These are phyloP conservation scores for Asterionellopsis glacialis DNA, from an alignment of 108 stramenopile species.

Conservation along the genomic window DNA sequence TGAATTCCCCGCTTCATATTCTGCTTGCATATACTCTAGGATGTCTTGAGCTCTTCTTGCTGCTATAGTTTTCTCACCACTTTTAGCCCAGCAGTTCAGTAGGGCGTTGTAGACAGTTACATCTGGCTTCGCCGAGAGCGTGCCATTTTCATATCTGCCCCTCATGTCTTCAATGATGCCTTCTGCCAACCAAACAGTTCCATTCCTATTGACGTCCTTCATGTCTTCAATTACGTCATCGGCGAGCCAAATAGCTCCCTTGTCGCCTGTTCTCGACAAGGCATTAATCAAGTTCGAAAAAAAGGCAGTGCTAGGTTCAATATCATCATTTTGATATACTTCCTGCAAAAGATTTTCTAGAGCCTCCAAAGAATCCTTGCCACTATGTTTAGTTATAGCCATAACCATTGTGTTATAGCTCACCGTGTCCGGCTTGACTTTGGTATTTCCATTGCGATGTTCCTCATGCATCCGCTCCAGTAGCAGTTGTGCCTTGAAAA, in stretches of 20 bases:
- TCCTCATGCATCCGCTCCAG: slow-evolving; percentile 5
- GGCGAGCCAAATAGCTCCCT: slow-evolving; percentile 5
- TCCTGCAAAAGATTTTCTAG: neutral
- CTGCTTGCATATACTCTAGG: slow-evolving; percentile 23
- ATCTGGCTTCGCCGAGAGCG: neutral
- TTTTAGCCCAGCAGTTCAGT: slow-evolving; percentile 28
- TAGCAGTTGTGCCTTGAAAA: neutral
- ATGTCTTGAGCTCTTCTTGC: slow-evolving; percentile 20
- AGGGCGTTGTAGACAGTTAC: slow-evolving; percentile 24
- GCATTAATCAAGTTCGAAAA: slow-evolving; percentile 13
- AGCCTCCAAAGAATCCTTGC: neutral
- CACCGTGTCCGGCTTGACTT: slow-evolving; percentile 27
- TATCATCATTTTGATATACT: neutral
- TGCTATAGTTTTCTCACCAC: slow-evolving; percentile 15
- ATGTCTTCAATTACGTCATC: slow-evolving; percentile 10
- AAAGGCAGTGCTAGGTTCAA: slow-evolving; percentile 3
- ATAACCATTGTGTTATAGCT: slow-evolving; percentile 46
- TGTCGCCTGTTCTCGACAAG: slow-evolving; percentile 1
- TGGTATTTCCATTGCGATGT: neutral
- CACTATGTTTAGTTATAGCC: slow-evolving; percentile 20
- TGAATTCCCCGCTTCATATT: slow-evolving; percentile 7
- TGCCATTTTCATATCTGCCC: no score
- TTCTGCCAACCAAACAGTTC: no score
- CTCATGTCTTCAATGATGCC: no score
- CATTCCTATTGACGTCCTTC: neutral